Conservation (phyloP, 1,139 yeast species). For the Kodamaea alishanica region DNA sequence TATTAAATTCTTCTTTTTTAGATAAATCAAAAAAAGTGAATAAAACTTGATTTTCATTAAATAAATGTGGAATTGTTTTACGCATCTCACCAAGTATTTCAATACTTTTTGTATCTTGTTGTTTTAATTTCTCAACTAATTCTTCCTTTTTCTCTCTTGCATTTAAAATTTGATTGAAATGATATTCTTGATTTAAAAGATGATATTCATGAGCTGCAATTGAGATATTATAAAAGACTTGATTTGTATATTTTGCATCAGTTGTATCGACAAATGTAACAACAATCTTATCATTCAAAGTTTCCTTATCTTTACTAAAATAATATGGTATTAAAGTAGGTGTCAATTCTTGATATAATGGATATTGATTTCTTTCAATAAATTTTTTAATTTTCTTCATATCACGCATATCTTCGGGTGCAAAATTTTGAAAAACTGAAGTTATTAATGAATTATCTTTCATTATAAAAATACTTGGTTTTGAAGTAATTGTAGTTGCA, state of each 20-base stretch:
- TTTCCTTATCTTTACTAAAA: conserved; percentile 29
- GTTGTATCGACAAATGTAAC: conserved; percentile 49
- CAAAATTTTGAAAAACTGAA: conserved; percentile 54
- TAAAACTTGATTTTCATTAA: conserved; percentile 40
- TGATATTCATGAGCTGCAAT: conserved; percentile 55
- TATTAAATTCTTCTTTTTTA: conserved; percentile 28
- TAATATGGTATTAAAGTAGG: conserved; percentile 32
- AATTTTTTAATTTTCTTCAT: conserved; percentile 45
- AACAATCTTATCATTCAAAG: conserved; percentile 43
- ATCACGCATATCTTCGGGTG: conserved; percentile 60
- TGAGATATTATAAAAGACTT: conserved; percentile 41
- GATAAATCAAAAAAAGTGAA: conserved; percentile 54
- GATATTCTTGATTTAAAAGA: conserved; percentile 40
- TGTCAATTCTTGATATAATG: conserved; percentile 51
- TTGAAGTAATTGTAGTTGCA: conserved; percentile 52
- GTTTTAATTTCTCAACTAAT: conserved; percentile 41
- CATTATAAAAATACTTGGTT: conserved; percentile 58
- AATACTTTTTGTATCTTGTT: conserved; percentile 37
- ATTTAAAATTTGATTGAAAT: conserved; percentile 35
- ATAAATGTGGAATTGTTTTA: conserved; percentile 45
- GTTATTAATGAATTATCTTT: conserved; percentile 55
- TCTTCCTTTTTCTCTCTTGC: conserved; percentile 43
- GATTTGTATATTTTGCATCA: conserved; percentile 33
- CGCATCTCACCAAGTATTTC: conserved; percentile 47
- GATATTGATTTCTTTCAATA: conserved; percentile 44